These are phyloP conservation scores for Cytospora chrysosperma DNA, from an alignment of 2,329 filamentous ascomycete genomes.

Conservation along the genomic window DNA sequence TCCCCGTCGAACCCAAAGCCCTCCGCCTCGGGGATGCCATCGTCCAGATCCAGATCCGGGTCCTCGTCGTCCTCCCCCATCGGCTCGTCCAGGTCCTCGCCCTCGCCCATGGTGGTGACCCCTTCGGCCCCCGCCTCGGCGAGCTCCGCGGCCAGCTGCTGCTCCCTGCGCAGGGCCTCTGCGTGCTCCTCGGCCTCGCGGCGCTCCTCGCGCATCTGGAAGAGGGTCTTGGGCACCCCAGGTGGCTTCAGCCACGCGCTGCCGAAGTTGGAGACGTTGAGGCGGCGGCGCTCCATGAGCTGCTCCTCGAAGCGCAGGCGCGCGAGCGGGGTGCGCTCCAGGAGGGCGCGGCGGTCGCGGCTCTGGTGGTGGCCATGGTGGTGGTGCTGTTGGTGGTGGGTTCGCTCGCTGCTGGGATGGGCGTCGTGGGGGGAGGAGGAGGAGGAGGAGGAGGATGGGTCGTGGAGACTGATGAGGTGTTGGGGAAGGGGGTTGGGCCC, in stretches of 20 bases:
- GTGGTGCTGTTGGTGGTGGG: conserved; percentile 28
- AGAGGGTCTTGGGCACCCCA: conserved; percentile 82
- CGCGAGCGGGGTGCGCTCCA: conserved; percentile 63
- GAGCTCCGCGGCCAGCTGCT: conserved; percentile 69
- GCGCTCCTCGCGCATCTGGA: conserved; percentile 86
- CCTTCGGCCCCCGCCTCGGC: conserved; percentile 61
- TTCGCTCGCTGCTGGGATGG: conserved; percentile 29
- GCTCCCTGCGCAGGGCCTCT: conserved; percentile 69
- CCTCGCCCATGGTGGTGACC: conserved; percentile 31
- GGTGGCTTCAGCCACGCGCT: conserved; percentile 88
- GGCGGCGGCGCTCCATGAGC: conserved; percentile 71
- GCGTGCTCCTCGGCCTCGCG: conserved; percentile 85
- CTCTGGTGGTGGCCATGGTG: conserved; percentile 29
- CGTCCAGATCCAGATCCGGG: conserved; percentile 64
- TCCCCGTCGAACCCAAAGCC: conserved; percentile 51
- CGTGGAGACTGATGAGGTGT: conserved; percentile 13
- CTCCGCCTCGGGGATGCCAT: conserved; percentile 70
- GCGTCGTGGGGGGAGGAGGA: conserved; percentile 33
- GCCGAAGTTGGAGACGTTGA: conserved; percentile 83
- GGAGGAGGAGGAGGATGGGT: conserved; percentile 27
- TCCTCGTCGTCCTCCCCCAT: conserved; percentile 44
- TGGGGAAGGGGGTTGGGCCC: conserved; percentile 38
- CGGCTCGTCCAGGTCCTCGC: conserved; percentile 35
- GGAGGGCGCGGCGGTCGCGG: conserved; percentile 36
- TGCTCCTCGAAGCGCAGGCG: conserved; percentile 75